Conservation (phyloP, 2,329 filamentous ascomycete species). For the Mollisiaceae sp. region DNA sequence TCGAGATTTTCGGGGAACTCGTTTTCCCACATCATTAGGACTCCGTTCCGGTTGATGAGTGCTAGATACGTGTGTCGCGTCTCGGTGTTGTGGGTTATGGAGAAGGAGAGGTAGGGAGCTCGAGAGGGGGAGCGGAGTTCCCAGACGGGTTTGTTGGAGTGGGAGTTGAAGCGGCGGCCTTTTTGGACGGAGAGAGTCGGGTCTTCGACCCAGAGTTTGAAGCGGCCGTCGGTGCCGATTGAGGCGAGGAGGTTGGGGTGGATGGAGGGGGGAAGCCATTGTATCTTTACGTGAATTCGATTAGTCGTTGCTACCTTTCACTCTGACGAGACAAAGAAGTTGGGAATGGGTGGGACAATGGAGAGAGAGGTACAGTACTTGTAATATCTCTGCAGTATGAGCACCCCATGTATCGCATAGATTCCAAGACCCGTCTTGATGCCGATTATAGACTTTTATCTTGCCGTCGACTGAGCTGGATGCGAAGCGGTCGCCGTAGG, state of each 20-base stretch:
- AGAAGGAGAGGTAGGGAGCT: conserved; percentile 73
- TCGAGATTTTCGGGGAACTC: conserved; percentile 81
- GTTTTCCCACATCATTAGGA: conserved; percentile 82
- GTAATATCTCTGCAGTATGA: conserved; percentile 87
- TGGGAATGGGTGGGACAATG: neutral
- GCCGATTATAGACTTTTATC: conserved; percentile 87
- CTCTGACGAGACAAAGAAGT: neutral
- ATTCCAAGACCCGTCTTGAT: conserved; percentile 77
- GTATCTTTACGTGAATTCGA: conserved; percentile 60
- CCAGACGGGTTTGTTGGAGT: conserved; percentile 65
- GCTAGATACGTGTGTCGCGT: conserved; percentile 83
- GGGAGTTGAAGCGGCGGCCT: conserved; percentile 80
- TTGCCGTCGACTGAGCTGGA: conserved; percentile 92
- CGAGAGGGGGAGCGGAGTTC: conserved; percentile 38
- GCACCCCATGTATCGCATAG: conserved; percentile 88
- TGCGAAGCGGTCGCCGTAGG: conserved; percentile 88
- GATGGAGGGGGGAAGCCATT: conserved; percentile 91
- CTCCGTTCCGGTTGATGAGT: conserved; percentile 81
- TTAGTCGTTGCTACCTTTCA: conserved; percentile 8
- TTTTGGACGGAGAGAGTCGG: conserved; percentile 74
- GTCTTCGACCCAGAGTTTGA: conserved; percentile 93
- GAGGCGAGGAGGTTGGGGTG: conserved; percentile 86
- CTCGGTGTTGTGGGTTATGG: conserved; percentile 82
- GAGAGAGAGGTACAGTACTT: conserved; percentile 56
- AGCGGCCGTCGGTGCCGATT: conserved; percentile 86